These are phyloP conservation scores for Paecilomyces variotii DNA, from an alignment of 2,329 filamentous ascomycete genomes.

Conservation along the genomic window DNA sequence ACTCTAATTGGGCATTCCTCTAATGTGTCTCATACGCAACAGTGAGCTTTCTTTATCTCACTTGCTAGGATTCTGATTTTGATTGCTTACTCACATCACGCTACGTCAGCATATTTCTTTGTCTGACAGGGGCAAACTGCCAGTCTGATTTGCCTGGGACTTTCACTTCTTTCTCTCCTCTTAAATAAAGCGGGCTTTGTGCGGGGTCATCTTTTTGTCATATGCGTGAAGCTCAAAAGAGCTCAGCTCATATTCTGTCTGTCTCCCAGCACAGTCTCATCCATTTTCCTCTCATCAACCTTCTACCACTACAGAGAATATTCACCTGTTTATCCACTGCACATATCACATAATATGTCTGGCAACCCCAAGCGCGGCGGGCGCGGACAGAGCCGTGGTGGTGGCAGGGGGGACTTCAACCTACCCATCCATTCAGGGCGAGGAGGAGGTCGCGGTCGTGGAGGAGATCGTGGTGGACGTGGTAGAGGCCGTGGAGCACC, in stretches of 20 bases:
- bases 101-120: background rate
- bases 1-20: background rate
- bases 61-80: background rate
- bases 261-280: background rate
- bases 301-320: background rate
- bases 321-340: background rate
- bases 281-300: background rate
- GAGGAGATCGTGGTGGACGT: background rate
- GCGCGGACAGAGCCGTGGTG: constrained; percentile 17
- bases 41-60: background rate
- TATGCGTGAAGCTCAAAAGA: background rate
- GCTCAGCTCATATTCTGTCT: background rate
- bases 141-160: background rate
- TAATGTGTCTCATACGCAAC: background rate
- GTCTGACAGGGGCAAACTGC: background rate
- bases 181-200: background rate
- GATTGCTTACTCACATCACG: background rate
- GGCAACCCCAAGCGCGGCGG: constrained; percentile 9
- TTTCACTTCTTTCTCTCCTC: background rate
- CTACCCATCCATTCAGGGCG: constrained; percentile 5
- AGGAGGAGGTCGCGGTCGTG: constrained; percentile 8
- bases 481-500: background rate
- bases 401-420: constrained; percentile 6
- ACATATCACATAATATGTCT: background rate
- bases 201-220: background rate